phyloP scores from a whole-genome alignment of 306 rosid species.

The Rosa chinensis region DNA sequence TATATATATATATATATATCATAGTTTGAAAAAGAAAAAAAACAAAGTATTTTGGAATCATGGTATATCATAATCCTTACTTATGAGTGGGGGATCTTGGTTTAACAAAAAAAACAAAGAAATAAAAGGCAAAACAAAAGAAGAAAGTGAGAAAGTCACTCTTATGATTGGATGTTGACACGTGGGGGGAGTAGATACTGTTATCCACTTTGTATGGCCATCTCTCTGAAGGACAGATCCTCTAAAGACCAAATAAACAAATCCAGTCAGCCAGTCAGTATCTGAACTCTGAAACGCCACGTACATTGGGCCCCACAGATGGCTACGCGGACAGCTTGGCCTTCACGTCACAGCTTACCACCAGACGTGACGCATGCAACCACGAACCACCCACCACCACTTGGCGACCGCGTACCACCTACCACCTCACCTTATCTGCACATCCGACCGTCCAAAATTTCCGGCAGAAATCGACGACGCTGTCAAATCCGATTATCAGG shows the following conservation, averaged over 20 bases:
- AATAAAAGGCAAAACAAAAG: too few species aligned
- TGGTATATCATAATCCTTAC: too few species aligned
- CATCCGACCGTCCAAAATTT: conserved; percentile 18
- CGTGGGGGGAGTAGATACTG: neutral
- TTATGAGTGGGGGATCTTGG: too few species aligned
- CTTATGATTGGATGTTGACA: neutral
- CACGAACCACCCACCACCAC: neutral
- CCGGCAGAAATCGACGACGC: neutral
- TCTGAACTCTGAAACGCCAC: neutral
- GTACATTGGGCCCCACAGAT: neutral
- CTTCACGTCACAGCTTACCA: neutral
- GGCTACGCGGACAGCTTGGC: neutral
- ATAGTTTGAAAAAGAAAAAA: too few species aligned
- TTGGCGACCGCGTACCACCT: neutral
- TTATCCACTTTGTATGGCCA: neutral
- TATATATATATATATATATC: too few species aligned
- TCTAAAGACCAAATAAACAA: neutral
- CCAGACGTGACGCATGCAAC: neutral
- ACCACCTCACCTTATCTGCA: conserved; percentile 16
- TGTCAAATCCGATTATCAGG: neutral
- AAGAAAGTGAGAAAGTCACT: neutral
- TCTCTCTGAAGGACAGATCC: neutral
- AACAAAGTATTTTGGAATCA: too few species aligned
- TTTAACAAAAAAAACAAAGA: too few species aligned
- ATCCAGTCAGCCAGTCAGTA: neutral